Evolutionary conservation across 163 green algal genomes (phyloP).

Genomic region (Coccomyxa subellipsoidea): DNA sequence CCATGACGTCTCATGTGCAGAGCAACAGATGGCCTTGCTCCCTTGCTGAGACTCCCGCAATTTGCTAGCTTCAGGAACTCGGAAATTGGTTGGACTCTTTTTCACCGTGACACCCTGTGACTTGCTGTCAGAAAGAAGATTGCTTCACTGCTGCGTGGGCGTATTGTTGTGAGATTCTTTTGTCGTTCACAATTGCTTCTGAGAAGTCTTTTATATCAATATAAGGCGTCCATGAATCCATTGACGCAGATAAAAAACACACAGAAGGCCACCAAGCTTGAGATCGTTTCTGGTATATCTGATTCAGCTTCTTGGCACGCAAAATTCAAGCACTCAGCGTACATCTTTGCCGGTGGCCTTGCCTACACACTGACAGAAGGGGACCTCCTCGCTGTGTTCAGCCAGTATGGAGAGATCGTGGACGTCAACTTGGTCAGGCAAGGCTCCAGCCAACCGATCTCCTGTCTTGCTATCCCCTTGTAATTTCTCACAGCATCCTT

Average conservation of each 20-base stretch:
- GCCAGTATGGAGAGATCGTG: slow-evolving; percentile 96
- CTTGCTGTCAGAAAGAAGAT: no score
- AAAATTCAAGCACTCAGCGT: slow-evolving; percentile 90
- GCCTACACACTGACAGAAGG: slow-evolving; percentile 91
- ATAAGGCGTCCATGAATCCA: slow-evolving; percentile 61
- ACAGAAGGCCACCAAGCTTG: slow-evolving; percentile 74
- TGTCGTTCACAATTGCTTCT: not conserved
- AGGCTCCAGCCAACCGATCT: slow-evolving; percentile 4
- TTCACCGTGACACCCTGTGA: no score
- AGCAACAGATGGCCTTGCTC: no score
- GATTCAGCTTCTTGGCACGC: slow-evolving; percentile 92
- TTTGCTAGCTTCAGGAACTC: no score
- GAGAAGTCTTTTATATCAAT: not conserved
- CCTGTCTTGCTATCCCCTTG: no score
- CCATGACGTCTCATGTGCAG: no score
- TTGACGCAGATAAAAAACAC: slow-evolving; percentile 96
- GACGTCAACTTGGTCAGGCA: slow-evolving; percentile 85
- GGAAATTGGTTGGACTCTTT: no score
- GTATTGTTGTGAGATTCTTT: not conserved
- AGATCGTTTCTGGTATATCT: slow-evolving; percentile 74
- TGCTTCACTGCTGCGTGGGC: no score
- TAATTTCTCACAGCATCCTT: no score
- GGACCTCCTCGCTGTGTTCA: slow-evolving; percentile 94
- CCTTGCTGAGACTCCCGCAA: no score
- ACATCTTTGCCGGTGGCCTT: slow-evolving; percentile 91